Percentiles rank a stretch among this genome's conserved stretches.
These are phyloP conservation scores for Mycena belliarum DNA, from an alignment of 768 basidiomycete species.

Conservation along the genomic window DNA sequence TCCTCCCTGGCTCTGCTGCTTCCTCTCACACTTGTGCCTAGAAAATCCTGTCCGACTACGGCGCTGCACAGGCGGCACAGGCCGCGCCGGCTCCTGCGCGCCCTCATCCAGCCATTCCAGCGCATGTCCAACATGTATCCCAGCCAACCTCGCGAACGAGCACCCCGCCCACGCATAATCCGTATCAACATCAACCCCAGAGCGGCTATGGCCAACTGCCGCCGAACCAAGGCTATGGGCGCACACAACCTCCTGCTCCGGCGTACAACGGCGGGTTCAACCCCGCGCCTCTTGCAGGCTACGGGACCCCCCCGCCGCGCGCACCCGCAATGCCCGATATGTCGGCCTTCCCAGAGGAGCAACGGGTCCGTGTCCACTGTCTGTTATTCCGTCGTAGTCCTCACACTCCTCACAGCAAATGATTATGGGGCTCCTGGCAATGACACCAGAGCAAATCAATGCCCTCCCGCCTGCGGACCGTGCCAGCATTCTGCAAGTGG, in stretches of 20 bases:
- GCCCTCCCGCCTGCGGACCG: conserved; percentile 72
- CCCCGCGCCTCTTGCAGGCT: conserved; percentile 5
- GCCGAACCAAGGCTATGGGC: conserved; percentile 1
- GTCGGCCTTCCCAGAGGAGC: conserved; percentile 18
- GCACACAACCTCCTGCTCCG: conserved; percentile 24
- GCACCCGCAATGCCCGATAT: conserved; percentile 10
- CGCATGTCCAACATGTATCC: conserved; percentile 40
- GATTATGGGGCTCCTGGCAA: conserved; percentile 74
- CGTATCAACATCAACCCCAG: conserved; percentile 19
- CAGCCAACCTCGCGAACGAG: conserved; percentile 36
- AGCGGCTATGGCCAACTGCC: conserved; percentile 23
- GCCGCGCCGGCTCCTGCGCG: conserved; percentile 35
- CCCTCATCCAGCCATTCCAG: conserved; percentile 49
- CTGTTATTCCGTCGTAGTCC: not conserved
- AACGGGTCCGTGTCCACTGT: conserved; percentile 12
- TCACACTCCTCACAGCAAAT: conserved; percentile 49
- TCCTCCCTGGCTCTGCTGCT: not conserved
- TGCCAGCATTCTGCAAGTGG: conserved; percentile 79
- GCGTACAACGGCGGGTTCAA: conserved; percentile 24
- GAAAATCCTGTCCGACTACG: conserved; percentile 68
- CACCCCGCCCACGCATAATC: conserved; percentile 21
- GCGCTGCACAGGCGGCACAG: conserved; percentile 29
- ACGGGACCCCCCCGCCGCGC: conserved; percentile 11
- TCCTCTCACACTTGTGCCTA: conserved; percentile 22
- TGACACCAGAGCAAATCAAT: conserved; percentile 86